A percentile compares a stretch with the other conserved stretches of the same genome.
Evolutionary conservation across 768 basidiomycete genomes (phyloP).

Genomic region (Podaxis carcinomalis): DNA sequence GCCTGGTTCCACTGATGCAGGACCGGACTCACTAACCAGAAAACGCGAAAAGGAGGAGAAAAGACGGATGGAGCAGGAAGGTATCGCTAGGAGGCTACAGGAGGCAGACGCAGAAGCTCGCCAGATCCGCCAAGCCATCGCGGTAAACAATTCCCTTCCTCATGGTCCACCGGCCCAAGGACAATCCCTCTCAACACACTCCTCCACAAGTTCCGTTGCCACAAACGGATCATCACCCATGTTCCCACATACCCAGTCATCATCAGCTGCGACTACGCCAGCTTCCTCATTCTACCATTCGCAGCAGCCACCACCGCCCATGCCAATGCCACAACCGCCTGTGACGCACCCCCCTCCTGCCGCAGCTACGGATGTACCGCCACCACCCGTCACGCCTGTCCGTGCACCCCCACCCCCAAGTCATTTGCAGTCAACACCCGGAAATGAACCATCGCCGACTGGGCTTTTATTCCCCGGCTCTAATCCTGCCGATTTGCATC

Average conservation of each 20-base stretch:
- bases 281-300: constrained; percentile 2
- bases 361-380: neutral
- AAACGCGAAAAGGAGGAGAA: constrained; percentile 29
- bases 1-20: constrained; percentile 15
- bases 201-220: constrained; percentile 10
- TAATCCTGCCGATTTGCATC: neutral
- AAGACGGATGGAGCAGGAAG: constrained; percentile 51
- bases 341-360: neutral
- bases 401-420: neutral
- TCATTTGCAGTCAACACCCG: neutral
- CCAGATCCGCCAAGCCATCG: constrained; percentile 32
- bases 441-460: neutral
- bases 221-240: constrained; percentile 9
- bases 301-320: neutral
- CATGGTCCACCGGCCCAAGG: neutral
- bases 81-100: constrained; percentile 52
- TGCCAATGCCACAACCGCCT: neutral
- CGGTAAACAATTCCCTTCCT: constrained; percentile 20
- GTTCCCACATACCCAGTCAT: constrained; percentile 3
- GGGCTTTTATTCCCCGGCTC: neutral
- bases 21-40: constrained; percentile 14
- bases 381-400: neutral
- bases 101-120: constrained; percentile 53
- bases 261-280: neutral
- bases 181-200: constrained; percentile 4